Conservation (phyloP, 495 filamentous ascomycete genomes). For the Aspergillus carlsbadensis region DNA sequence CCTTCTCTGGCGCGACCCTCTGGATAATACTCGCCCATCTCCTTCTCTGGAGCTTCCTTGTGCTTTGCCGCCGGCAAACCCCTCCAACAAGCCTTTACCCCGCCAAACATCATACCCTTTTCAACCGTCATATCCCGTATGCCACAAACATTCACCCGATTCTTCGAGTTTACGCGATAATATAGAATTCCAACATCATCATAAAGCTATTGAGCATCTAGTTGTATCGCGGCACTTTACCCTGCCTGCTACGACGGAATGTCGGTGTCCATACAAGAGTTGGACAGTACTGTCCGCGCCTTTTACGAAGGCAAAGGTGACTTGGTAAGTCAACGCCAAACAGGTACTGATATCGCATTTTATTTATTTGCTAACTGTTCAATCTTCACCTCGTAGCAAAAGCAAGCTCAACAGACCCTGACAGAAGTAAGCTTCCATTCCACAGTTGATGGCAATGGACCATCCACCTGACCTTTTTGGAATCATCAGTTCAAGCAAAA, state of each 20-base stretch:
- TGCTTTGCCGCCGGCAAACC: slow-evolving; percentile 22
- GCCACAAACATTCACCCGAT: slow-evolving; percentile 1
- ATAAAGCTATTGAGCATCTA: slow-evolving; percentile 9
- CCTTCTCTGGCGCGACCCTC: slow-evolving; percentile 8
- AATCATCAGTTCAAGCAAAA: slow-evolving; percentile 88
- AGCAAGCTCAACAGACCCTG: slow-evolving; percentile 87
- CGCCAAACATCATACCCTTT: slow-evolving; percentile 28
- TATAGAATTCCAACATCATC: background rate
- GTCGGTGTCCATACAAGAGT: slow-evolving; percentile 79
- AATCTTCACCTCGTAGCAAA: slow-evolving; percentile 64
- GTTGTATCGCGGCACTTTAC: slow-evolving; percentile 30
- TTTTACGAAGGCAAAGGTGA: slow-evolving; percentile 97
- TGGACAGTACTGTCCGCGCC: slow-evolving; percentile 91
- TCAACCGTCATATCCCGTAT: slow-evolving; percentile 10
- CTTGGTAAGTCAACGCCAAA: slow-evolving; percentile 56
- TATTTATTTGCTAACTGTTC: slow-evolving; percentile 8
- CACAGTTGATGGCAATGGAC: background rate
- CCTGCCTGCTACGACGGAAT: slow-evolving; percentile 42
- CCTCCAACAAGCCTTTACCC: slow-evolving; percentile 33
- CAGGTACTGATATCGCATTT: background rate
- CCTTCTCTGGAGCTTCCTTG: slow-evolving; percentile 11
- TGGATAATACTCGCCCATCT: background rate
- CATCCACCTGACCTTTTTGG: slow-evolving; percentile 13
- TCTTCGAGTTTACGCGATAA: slow-evolving; percentile 1
- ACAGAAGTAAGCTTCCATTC: slow-evolving; percentile 73